These are phyloP conservation scores for Solanum piurae DNA, from an alignment of 257 asterid species.

Conservation along the genomic window DNA sequence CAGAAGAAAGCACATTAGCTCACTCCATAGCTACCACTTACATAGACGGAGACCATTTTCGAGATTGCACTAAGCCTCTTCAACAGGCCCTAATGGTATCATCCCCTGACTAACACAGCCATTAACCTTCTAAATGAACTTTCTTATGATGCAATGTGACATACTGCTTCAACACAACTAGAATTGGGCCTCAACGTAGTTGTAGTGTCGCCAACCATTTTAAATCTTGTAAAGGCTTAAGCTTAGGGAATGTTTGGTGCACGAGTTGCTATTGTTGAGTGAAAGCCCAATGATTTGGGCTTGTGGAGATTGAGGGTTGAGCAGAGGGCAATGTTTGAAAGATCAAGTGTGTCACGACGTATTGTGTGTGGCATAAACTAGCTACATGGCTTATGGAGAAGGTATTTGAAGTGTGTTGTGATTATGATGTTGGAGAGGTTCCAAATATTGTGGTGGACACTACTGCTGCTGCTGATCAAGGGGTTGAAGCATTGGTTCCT, in stretches of 20 bases:
- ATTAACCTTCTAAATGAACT: slow-evolving; percentile 40
- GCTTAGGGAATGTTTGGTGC: slow-evolving; percentile 19
- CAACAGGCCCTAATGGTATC: slow-evolving; percentile 20
- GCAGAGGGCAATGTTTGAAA: slow-evolving; percentile 27
- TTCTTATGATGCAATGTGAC: slow-evolving; percentile 55
- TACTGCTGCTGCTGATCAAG: slow-evolving; percentile 14
- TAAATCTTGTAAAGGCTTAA: slow-evolving; percentile 17
- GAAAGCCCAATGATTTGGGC: slow-evolving; percentile 37
- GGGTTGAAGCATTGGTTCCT: slow-evolving; percentile 19
- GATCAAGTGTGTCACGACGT: slow-evolving; percentile 6
- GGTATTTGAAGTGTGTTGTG: slow-evolving; percentile 54
- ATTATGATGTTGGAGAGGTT: slow-evolving; percentile 57
- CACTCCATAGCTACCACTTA: slow-evolving; percentile 43
- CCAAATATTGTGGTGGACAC: slow-evolving; percentile 51
- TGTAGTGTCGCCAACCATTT: slow-evolving; percentile 50
- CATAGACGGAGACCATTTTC: slow-evolving; percentile 53
- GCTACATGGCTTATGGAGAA: slow-evolving; percentile 49
- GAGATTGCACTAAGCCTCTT: slow-evolving; percentile 34
- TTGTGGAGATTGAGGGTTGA: slow-evolving; percentile 62
- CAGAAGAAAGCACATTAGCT: slow-evolving; percentile 62
- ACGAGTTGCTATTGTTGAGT: slow-evolving; percentile 34
- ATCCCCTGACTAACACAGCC: slow-evolving; percentile 13
- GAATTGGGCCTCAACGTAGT: slow-evolving; percentile 37
- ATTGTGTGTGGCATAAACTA: slow-evolving; percentile 51
- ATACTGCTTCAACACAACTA: slow-evolving; percentile 39